Evolutionary conservation across 2,329 filamentous ascomycete genomes (phyloP), one percentile per base, ranked within the genome.

Genomic region (Atkinsonella texensis): DNA sequence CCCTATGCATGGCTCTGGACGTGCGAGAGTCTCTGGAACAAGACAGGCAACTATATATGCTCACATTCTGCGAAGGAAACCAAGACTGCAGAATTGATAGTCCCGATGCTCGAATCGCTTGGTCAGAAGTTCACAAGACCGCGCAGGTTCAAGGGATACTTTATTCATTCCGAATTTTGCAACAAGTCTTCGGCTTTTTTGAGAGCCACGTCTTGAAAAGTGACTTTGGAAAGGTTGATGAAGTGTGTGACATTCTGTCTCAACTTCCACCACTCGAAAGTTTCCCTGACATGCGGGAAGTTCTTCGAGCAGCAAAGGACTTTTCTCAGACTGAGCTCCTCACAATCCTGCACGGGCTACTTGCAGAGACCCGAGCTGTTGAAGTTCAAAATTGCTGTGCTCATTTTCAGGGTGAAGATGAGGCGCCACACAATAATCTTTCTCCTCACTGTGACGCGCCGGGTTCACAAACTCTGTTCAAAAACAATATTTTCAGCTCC

Each of bases 71-170:
- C 10, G 18, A 47, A 31, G 31, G 46, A 17, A 2, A 5, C 50
- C 1, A 7, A 5, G 20, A 5, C 20, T 23, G 20, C 5, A 23
- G 20, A 23, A 23, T 23, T 23, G 20, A 23, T 23, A 39, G 45
- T 15, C 15, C 13, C 33, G 4, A 56, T 5, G 39, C 44, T 18
- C 50, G 40, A 31, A n/a, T 59, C 46, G 63, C 57, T 1, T 87
- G 83, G 84, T 69, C 75, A 10, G 67, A 75, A 17, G 65, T 85
- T 43, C 84, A 88, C 58, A 70, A 84, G 46, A 63, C 73, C 9
- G 81, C 82, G 0, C 79, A 84, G 55, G 63, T 81, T 0, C 78
- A 84, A 50, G 78, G 77, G 4, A 70, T 74, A 0, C 64, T 80
- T 6, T 86, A 85, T 59, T 85, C 82, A 0, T 60, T 85, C 1